These are phyloP conservation scores for Cyamopsis tetragonoloba DNA, from an alignment of 306 rosid genomes.

Conservation along the genomic window DNA sequence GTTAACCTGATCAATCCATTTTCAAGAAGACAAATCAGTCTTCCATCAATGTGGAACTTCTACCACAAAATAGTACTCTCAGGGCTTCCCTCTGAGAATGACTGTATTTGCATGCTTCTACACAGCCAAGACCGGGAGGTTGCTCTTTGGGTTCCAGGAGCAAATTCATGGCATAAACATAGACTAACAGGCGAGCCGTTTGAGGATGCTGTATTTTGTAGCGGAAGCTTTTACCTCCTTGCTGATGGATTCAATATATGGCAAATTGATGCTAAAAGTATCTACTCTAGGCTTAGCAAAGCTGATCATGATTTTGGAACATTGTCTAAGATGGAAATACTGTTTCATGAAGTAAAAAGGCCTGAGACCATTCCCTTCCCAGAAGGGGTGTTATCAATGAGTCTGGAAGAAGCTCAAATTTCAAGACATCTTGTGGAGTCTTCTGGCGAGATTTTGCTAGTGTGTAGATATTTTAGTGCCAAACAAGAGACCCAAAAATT, in stretches of 20 bases:
- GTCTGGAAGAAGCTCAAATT: conserved; percentile 10
- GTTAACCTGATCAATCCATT: conserved; percentile 54
- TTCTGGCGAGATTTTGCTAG: conserved; percentile 49
- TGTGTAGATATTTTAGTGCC: conserved; percentile 42
- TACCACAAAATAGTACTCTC: conserved; percentile 64
- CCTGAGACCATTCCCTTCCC: conserved; percentile 22
- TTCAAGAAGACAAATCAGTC: conserved; percentile 32
- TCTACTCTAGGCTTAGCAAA: conserved; percentile 14
- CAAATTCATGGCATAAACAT: conserved; percentile 38
- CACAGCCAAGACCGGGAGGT: conserved; percentile 42
- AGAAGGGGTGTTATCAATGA: not conserved
- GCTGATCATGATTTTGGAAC: conserved; percentile 1
- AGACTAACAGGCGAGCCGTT: conserved; percentile 45
- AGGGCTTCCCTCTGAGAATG: conserved; percentile 31
- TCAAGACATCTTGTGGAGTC: conserved; percentile 56
- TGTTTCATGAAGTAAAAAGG: conserved; percentile 35
- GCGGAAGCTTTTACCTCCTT: conserved; percentile 53
- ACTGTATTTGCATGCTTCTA: conserved; percentile 50
- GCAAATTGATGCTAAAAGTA: conserved; percentile 31
- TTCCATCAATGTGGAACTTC: conserved; percentile 56
- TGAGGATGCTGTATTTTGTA: conserved; percentile 58
- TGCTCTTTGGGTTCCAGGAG: conserved; percentile 45
- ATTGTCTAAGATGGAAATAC: conserved; percentile 29
- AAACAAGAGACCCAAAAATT: conserved; percentile 41
- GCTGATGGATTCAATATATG: conserved; percentile 36